Percentiles rank a stretch among this genome's conserved stretches.
Conservation (phyloP, 1,284 basidiomycete genomes). For the Irpex lacteus region DNA sequence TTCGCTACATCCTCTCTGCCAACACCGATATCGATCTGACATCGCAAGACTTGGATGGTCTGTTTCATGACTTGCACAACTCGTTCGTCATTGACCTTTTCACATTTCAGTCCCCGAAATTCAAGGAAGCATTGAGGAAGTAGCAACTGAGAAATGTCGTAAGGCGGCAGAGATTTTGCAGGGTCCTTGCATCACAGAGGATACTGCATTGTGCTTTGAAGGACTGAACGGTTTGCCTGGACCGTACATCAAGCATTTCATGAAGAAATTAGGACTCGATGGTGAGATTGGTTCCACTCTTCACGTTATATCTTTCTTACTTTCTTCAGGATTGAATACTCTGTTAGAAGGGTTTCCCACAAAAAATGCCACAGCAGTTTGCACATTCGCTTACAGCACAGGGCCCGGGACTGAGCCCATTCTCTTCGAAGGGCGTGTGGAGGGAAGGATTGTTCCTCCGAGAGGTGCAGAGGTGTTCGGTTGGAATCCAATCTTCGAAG, state of each 20-base stretch:
- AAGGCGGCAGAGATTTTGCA: slow-evolving; percentile 82
- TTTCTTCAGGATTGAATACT: slow-evolving; percentile 69
- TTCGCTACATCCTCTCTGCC: slow-evolving; percentile 68
- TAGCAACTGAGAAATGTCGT: slow-evolving; percentile 86
- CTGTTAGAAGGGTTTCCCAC: slow-evolving; percentile 84
- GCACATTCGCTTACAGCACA: slow-evolving; percentile 93
- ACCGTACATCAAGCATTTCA: slow-evolving; percentile 95
- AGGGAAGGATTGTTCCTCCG: slow-evolving; percentile 85
- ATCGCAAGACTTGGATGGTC: slow-evolving; percentile 69
- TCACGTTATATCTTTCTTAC: neutral
- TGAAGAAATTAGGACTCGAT: slow-evolving; percentile 78
- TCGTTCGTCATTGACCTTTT: slow-evolving; percentile 15
- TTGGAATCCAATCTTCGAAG: slow-evolving; percentile 93
- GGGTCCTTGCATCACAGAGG: slow-evolving; percentile 93
- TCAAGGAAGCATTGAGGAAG: slow-evolving; percentile 90
- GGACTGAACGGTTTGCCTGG: slow-evolving; percentile 91
- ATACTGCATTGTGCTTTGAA: slow-evolving; percentile 91
- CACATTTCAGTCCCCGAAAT: slow-evolving; percentile 77
- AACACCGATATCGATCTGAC: slow-evolving; percentile 60
- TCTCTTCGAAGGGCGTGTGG: slow-evolving; percentile 91
- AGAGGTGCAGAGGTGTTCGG: slow-evolving; percentile 78
- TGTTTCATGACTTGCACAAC: slow-evolving; percentile 23
- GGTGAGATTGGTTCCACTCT: slow-evolving; percentile 30
- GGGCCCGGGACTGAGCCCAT: slow-evolving; percentile 79
- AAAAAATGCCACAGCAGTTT: slow-evolving; percentile 84